A percentile compares a stretch with the other conserved stretches of the same genome.
phyloP scores from a whole-genome alignment of 345 rosid species.

The Murraya koenigii region DNA sequence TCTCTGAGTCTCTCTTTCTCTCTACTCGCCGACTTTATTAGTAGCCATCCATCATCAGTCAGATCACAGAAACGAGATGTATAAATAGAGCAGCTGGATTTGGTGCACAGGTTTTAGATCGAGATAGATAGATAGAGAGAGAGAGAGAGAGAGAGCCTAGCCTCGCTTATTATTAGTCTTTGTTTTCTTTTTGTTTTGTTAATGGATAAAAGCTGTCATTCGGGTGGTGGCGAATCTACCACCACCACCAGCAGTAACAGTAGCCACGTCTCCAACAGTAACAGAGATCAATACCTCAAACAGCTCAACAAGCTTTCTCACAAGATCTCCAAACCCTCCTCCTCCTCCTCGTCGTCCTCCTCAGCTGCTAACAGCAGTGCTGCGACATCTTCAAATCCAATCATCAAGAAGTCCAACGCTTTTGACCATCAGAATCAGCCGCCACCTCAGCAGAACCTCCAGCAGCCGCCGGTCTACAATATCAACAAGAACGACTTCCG shows the following conservation, averaged over 20 bases:
- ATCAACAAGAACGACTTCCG: constrained; percentile 91
- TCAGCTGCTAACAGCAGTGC: constrained; percentile 5
- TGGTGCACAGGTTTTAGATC: too few species aligned
- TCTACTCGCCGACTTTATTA: too few species aligned
- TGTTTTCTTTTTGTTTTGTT: not conserved
- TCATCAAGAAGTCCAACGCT: constrained; percentile 33
- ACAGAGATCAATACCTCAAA: constrained; percentile 47
- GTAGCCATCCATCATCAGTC: too few species aligned
- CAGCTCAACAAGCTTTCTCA: constrained; percentile 84
- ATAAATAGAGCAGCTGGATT: too few species aligned
- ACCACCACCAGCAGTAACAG: constrained; percentile 27
- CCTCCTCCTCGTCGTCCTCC: not conserved
- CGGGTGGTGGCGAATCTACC: constrained; percentile 48
- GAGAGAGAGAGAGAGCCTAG: too few species aligned
- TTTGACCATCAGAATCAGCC: constrained; percentile 32
- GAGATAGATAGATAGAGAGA: too few species aligned
- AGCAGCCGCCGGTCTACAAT: constrained; percentile 88
- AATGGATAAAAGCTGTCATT: constrained; percentile 63
- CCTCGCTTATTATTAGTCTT: too few species aligned
- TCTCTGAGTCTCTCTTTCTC: too few species aligned
- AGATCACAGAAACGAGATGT: too few species aligned
- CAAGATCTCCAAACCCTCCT: constrained; percentile 59
- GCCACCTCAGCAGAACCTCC: constrained; percentile 40
- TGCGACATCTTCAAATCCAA: constrained; percentile 11
- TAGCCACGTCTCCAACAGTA: constrained; percentile 4